Evolutionary conservation across 2,329 filamentous ascomycete genomes (phyloP), one percentile per base, ranked within the genome.

Genomic region (Endothia cerciana): DNA sequence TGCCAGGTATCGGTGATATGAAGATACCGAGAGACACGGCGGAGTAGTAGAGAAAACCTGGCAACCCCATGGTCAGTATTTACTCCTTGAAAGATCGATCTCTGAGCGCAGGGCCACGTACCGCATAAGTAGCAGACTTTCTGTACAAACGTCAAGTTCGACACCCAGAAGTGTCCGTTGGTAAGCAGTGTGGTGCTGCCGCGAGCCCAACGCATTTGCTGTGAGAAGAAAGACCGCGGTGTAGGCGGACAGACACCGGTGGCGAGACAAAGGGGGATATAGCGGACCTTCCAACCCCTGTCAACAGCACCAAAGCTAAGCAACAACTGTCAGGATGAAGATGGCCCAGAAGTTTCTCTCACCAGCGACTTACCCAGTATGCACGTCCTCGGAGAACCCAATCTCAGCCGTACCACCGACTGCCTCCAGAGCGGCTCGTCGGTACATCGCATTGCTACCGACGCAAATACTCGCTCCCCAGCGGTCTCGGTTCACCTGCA

Each of bases 201-300:
- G 61, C 77, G 75, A 13, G 77, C 78, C 78, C 78, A 80, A 19
- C 78, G 74, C 78, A 80, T 79, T 71, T 80, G 78, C 73, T 80
- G 78, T 45, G 76, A 78, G 68, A 80, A 80, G 65, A 79, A 79
- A 0, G 78, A 77, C 4, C 78, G 73, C 2, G 78, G 78, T 0
- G 76, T 79, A 65, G 80, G 78, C 15, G 78, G 78, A 63, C 78
- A 79, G 60, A 80, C 76, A n/a, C 78, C 78, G 38, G 77, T 79
- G 1, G 78, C 78, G 60, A 80, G 72, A 63, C 77, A 79, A 15
- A 80, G 71, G 10, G 78, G 78, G 5, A 80, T 71, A 65, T 80
- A 80, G 67, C 77, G 76, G 64, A 80, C 75, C 67, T 77, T 79
- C 78, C 78, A 80, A 51, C 78, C 78, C 60, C 77, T 74, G 61